These are phyloP conservation scores for Tetrahymena elliotti DNA, from an alignment of 73 alveolate genomes.

Conservation along the genomic window DNA sequence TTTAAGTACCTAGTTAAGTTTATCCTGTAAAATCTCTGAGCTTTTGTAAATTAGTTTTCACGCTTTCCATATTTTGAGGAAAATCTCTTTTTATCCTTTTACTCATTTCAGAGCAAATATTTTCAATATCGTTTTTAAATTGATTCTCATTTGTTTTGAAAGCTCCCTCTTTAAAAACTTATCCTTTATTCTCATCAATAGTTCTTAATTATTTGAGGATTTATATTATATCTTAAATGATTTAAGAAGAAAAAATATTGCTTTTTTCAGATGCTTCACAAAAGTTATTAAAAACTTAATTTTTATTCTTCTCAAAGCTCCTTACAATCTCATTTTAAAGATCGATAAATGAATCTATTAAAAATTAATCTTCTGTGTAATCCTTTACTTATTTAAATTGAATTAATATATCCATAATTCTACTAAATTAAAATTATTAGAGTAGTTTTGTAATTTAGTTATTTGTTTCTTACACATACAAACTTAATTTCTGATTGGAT, in stretches of 20 bases:
- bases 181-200: not conserved
- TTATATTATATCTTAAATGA: not conserved
- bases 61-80: not conserved
- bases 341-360: not conserved
- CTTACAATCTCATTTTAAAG: not conserved
- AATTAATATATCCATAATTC: not conserved
- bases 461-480: no score
- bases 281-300: no score
- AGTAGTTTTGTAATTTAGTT: no score
- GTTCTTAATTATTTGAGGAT: no score
- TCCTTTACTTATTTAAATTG: not conserved
- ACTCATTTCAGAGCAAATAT: not conserved
- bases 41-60: no score
- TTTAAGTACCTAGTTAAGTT: not conserved
- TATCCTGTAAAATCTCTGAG: not conserved
- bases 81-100: not conserved
- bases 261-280: not conserved
- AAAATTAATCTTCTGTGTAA: not conserved
- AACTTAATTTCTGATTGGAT: not conserved
- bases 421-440: no score
- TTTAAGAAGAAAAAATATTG: not conserved
- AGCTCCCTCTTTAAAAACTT: not conserved
- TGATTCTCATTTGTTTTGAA: not conserved
- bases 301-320: not conserved
- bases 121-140: not conserved